These are phyloP conservation scores for Saprolegnia parasitica DNA, from an alignment of 352 stramenopile genomes.

Conservation along the genomic window DNA sequence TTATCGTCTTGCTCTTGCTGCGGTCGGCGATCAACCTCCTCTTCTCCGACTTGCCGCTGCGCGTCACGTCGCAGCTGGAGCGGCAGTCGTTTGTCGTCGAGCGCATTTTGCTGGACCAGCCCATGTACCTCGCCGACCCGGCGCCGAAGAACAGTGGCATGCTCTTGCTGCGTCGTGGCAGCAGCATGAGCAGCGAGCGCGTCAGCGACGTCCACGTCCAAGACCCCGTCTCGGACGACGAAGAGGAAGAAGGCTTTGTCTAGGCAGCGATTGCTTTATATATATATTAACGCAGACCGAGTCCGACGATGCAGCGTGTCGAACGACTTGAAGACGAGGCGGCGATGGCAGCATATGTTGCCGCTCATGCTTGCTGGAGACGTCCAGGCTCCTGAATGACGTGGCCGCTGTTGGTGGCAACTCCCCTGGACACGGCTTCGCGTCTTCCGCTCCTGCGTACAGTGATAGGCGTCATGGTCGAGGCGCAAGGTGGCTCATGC, in stretches of 20 bases:
- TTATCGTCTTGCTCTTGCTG: conserved; percentile 73
- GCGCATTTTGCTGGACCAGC: conserved; percentile 20
- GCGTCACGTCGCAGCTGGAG: conserved; percentile 67
- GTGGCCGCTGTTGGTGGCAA: background rate
- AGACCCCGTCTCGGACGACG: conserved; percentile 16
- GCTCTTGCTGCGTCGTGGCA: background rate
- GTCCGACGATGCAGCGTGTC: background rate
- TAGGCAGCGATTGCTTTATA: background rate
- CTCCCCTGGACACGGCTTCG: background rate
- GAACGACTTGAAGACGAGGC: no score
- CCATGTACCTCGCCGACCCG: conserved; percentile 2
- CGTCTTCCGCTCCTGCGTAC: no score
- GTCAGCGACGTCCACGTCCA: conserved; percentile 3
- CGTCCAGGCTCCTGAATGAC: background rate
- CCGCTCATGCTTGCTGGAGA: no score
- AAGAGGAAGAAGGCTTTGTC: conserved; percentile 28
- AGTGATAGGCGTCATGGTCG: no score
- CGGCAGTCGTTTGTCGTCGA: conserved; percentile 57
- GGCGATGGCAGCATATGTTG: no score
- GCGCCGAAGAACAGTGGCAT: no score
- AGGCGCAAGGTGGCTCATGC: no score
- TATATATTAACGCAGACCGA: conserved; percentile 3
- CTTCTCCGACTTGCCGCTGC: conserved; percentile 69
- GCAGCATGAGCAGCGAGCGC: background rate
- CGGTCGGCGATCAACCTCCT: conserved; percentile 72